phyloP scores from a whole-genome alignment of 768 basidiomycete genomes.

The Termitomyces heimii region DNA sequence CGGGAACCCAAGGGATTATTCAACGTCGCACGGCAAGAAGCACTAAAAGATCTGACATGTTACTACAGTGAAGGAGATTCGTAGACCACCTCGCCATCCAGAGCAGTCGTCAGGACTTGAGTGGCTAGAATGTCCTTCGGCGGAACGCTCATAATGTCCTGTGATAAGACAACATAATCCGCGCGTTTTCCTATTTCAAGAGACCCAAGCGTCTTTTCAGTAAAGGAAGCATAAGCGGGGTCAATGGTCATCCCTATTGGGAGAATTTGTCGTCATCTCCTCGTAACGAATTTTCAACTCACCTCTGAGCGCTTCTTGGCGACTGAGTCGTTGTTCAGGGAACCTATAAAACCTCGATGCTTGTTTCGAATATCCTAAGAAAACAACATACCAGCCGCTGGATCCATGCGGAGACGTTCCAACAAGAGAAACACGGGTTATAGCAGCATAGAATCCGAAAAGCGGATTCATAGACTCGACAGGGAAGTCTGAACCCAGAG shows the following conservation, averaged over 20 bases:
- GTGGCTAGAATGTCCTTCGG: constrained; percentile 56
- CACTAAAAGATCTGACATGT: not conserved
- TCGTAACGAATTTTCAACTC: not conserved
- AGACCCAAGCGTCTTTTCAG: constrained; percentile 68
- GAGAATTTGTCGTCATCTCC: not conserved
- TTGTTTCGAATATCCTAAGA: not conserved
- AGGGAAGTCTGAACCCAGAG: constrained; percentile 86
- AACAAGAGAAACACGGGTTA: constrained; percentile 62
- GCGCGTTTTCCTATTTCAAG: constrained; percentile 74
- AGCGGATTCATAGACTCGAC: constrained; percentile 87
- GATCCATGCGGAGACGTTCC: constrained; percentile 80
- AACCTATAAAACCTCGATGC: constrained; percentile 46
- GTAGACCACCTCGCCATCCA: constrained; percentile 60
- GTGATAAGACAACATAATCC: constrained; percentile 80
- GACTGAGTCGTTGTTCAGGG: constrained; percentile 70
- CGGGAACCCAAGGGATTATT: not conserved
- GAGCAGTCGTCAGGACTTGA: constrained; percentile 65
- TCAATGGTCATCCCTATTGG: constrained; percentile 77
- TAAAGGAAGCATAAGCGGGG: constrained; percentile 84
- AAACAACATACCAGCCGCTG: constrained; percentile 63
- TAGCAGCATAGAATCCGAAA: constrained; percentile 81
- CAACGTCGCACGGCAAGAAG: not conserved
- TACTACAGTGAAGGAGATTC: constrained; percentile 16
- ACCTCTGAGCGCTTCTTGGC: constrained; percentile 75
- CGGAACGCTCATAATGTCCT: constrained; percentile 72